phyloP scores from a whole-genome alignment of 345 rosid species.

The Populus davidiana region DNA sequence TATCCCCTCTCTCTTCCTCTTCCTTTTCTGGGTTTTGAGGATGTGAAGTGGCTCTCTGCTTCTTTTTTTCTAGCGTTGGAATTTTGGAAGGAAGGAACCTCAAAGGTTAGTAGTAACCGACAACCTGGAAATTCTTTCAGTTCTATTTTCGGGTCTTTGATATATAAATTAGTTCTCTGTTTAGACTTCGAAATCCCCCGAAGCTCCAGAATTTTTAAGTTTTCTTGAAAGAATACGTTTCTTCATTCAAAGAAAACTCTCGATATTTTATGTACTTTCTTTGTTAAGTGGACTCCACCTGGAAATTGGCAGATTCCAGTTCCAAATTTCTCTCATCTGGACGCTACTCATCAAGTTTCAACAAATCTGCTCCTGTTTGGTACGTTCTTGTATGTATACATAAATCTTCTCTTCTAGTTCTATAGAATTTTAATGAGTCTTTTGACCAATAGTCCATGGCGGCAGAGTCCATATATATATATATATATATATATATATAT shows the following conservation, averaged over 20 bases:
- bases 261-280: not conserved
- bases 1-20: too few relatives aligned
- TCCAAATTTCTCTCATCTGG: conserved; percentile 1
- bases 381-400: not conserved
- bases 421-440: not conserved
- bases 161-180: not conserved
- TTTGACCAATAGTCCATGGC: not conserved
- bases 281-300: not conserved
- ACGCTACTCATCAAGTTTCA: not conserved
- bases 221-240: not conserved
- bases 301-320: conserved; percentile 24
- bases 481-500: too few relatives aligned
- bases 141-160: not conserved
- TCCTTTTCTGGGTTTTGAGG: not conserved
- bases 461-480: not conserved
- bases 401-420: not conserved
- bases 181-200: not conserved
- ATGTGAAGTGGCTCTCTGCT: conserved; percentile 13
- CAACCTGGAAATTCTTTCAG: not conserved
- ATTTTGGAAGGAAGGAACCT: conserved; percentile 8
- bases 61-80: not conserved
- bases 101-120: conserved; percentile 8
- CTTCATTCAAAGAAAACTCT: too few relatives aligned
- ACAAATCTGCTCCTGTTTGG: conserved; percentile 9
- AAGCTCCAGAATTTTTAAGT: not conserved